Base-by-base conservation (phyloP, 108 stramenopile species). In the Cyclostephanos invisitatus region DNA sequence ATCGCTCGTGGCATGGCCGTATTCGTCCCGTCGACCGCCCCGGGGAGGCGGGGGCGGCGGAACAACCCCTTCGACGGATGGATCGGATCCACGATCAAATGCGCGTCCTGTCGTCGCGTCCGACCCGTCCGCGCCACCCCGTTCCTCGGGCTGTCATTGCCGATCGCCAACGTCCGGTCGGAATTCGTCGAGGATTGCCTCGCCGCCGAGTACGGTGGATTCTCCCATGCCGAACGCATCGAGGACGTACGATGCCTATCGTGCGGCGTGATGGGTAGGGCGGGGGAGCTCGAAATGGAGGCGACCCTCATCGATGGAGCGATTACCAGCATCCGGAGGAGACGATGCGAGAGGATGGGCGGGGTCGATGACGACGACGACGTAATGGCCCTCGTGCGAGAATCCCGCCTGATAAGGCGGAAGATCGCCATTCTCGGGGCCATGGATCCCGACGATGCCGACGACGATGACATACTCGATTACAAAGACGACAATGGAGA, bases 31-130 rank as follows among this genome's bases (percentile, higher is more conserved):
- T 0, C 44, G 44, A 15, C 44, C 3, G 44, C 44, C 15, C 12
- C 44, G 15, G 67, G 40, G 60, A 58, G 63, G 64, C 47, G 42
- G 67, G 49, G 58, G 53, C 69, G 63, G 78, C 69, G 63, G 78
- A 49, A 82, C 75, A 56, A 85, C 84, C 93, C 93, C 8, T 70
- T 94, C 21, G 79, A 80, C 66, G 89, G 93, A 14, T 94, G 93
- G 93, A 28, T 80, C 4, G 93, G 93, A 20, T 94, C 93, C 20
- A 84, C 86, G 8, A 75, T 94, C 12, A 86, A 87, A 66, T 94
- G 93, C 65, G 50, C 74, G 12, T 71, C 71, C 17, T 94, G 93
- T 65, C 51, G 73, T 28, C 86, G 91, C 57, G 73, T 89, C 10
- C 73, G 90, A 38, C 90, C 93, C 17, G 84, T 94, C 53, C 85